Conservation (phyloP, 805 yeast species). For the Zygotorulaspora sp. region DNA sequence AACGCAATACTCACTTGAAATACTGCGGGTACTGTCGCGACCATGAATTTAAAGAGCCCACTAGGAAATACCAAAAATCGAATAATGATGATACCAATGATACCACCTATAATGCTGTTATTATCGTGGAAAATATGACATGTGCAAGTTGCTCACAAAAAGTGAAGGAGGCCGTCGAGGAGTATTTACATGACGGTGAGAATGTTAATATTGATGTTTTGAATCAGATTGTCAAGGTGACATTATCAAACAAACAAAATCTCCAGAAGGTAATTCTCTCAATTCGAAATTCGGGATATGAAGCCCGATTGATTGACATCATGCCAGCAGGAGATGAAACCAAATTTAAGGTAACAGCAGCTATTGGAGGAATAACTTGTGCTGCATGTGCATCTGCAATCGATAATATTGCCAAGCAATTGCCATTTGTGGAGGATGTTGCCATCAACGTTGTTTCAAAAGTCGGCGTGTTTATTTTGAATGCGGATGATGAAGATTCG, state of each 20-base stretch:
- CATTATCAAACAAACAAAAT: conserved; percentile 48
- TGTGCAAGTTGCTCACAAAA: conserved; percentile 57
- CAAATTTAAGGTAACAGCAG: conserved; percentile 50
- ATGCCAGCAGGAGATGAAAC: conserved; percentile 50
- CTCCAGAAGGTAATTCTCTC: conserved; percentile 43
- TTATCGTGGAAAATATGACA: conserved; percentile 62
- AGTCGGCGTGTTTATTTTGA: conserved; percentile 57
- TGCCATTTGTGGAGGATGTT: conserved; percentile 50
- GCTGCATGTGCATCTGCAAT: conserved; percentile 64
- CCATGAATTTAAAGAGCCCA: conserved; percentile 5
- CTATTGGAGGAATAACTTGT: conserved; percentile 72
- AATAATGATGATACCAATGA: neutral
- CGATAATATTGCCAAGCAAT: conserved; percentile 40
- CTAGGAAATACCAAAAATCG: neutral
- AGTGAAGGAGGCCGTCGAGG: conserved; percentile 42
- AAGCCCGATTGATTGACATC: conserved; percentile 52
- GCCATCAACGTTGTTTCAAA: conserved; percentile 57
- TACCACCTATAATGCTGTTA: conserved; percentile 44
- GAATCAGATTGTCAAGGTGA: conserved; percentile 48
- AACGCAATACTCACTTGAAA: conserved; percentile 37
- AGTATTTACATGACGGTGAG: conserved; percentile 23
- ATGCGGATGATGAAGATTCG: conserved; percentile 36
- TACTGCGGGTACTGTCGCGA: conserved; percentile 42
- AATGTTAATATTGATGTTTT: conserved; percentile 48
- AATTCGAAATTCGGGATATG: conserved; percentile 45